A percentile compares a stretch with the other conserved stretches of the same genome.
Conservation (phyloP, 2,329 filamentous ascomycete genomes). For the Verticillium tricorpus region DNA sequence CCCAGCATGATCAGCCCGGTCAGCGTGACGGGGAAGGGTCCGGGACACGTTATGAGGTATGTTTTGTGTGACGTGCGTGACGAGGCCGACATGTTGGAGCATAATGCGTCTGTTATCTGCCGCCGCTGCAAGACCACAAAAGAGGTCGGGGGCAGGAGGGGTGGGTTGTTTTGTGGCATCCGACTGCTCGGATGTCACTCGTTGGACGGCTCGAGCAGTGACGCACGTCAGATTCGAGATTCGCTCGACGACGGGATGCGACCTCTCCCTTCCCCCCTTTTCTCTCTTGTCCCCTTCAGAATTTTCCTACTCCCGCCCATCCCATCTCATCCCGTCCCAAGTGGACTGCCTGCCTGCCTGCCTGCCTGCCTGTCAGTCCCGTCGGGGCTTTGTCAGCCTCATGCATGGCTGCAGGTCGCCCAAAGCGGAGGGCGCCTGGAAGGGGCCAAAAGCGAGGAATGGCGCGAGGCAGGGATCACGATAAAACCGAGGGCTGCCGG, state of each 20-base stretch:
- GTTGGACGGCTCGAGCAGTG: not conserved
- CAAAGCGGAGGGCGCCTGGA: not conserved
- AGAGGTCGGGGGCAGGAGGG: not conserved
- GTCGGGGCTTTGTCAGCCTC: not conserved
- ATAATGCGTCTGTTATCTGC: not conserved
- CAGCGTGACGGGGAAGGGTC: not conserved
- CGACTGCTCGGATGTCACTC: constrained; percentile 1
- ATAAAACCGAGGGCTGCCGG: not conserved
- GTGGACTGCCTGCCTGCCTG: not conserved
- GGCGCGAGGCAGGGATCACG: not conserved
- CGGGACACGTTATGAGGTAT: not conserved
- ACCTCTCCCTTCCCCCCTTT: not conserved
- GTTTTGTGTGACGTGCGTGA: not conserved
- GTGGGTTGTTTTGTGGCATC: not conserved
- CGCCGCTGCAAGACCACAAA: not conserved
- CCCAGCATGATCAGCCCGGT: not conserved
- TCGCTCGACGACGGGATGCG: not conserved
- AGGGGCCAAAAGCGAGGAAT: not conserved
- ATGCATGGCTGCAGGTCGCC: not conserved
- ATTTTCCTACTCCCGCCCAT: not conserved
- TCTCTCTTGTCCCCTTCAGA: not conserved
- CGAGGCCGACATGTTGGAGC: not conserved
- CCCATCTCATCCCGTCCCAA: not conserved
- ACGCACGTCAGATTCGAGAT: not conserved
- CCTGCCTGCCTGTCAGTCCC: not conserved